Base-by-base conservation (phyloP, 148 eudicot genomes). In the Chenopodium quinoa region DNA sequence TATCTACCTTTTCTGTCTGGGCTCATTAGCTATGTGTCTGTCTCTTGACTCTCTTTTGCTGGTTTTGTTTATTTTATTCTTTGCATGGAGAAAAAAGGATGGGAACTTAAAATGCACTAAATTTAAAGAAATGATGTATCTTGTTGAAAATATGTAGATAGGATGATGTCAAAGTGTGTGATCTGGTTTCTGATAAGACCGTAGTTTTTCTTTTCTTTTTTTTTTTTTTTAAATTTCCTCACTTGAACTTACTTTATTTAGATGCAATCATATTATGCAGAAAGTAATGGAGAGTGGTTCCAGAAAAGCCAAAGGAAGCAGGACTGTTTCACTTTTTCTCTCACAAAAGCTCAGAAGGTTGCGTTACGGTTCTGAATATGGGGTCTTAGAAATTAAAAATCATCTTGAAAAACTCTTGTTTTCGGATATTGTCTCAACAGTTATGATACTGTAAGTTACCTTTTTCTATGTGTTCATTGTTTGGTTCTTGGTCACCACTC, bases 201-300 rank as follows among this genome's bases (percentile, higher is more conserved):
- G 5, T 20, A 16, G 47, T 32, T 27, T 29, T 27, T 14, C 68
- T 32, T 40, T 4, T 40, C 5, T 32, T 32, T 32, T 2, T 1
- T 32, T 34, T 3, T 34, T 34, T 34, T 34, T 4, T 3, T 2
- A 34, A 34, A 66, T 76, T 77, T 60, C 7, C 44, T 34, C 65
- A 48, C 44, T 54, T 12, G 20, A 65, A 10, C 34, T 64, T 17
- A 56, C 58, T 56, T 52, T n/a, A 29, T 79, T 80, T 29, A 31
- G 75, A 4, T 20, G 14, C 47, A 14, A 85, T 74, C 81, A 58
- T 46, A 14, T 52, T 77, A 58, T 84, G 82, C 91, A 96, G 99
- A 92, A 91, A 96, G 85, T 89, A 52, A 60, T 96, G 87, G 99
- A 96, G 84, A 92, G 95, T 70, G 99, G 99, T 81, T 92, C 87